A percentile compares a stretch with the other conserved stretches of the same genome.
phyloP scores from a whole-genome alignment of 202 grass and related monocot species.

The Carex arenaria region DNA sequence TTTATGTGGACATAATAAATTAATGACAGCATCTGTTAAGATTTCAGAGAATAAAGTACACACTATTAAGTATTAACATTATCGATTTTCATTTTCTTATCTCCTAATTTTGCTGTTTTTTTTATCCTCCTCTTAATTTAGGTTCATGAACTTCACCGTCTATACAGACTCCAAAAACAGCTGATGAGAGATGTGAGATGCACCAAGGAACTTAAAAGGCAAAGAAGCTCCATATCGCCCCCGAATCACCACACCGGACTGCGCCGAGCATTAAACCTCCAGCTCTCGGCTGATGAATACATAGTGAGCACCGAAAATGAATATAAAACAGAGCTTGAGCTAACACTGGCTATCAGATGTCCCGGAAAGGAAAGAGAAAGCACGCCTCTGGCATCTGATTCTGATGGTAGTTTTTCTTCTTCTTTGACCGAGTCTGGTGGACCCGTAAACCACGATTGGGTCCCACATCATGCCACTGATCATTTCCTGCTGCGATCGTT shows the following conservation, averaged over 20 bases:
- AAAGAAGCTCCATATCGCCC: background rate
- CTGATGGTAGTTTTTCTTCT: slow-evolving; percentile 30
- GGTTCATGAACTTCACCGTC: slow-evolving; percentile 76
- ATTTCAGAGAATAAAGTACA: background rate
- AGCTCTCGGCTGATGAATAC: slow-evolving; percentile 72
- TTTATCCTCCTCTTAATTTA: background rate
- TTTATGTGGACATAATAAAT: background rate
- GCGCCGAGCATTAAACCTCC: slow-evolving; percentile 44
- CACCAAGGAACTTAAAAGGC: slow-evolving; percentile 20
- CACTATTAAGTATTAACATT: background rate
- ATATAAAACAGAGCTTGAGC: slow-evolving; percentile 32
- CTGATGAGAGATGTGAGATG: slow-evolving; percentile 51
- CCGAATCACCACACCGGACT: slow-evolving; percentile 28
- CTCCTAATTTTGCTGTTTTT: background rate
- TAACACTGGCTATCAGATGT: slow-evolving; percentile 30
- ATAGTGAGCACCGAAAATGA: slow-evolving; percentile 41
- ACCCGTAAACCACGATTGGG: slow-evolving; percentile 15
- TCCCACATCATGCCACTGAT: background rate
- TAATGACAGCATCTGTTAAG: background rate
- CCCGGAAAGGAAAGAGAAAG: background rate
- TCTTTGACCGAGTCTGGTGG: slow-evolving; percentile 39
- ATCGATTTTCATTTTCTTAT: background rate
- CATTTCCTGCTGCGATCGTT: slow-evolving; percentile 7
- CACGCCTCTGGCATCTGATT: slow-evolving; percentile 16
- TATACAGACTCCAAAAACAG: slow-evolving; percentile 79